phyloP scores from a whole-genome alignment of 163 green algal genomes.

The Volvox carteri region DNA sequence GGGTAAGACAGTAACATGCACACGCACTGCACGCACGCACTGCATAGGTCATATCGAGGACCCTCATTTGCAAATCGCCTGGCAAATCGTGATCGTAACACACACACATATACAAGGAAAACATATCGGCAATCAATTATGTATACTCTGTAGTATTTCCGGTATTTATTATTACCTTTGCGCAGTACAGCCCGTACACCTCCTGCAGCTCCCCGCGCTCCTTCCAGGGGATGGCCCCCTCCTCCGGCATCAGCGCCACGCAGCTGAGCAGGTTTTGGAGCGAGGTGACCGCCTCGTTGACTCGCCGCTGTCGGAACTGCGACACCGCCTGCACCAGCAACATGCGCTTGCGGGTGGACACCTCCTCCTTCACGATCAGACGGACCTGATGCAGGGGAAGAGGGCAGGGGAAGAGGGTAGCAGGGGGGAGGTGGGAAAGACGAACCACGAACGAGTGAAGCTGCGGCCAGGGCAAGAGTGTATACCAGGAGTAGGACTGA shows the following conservation, averaged over 20 bases:
- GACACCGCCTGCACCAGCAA: constrained; percentile 69
- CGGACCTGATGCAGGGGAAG: constrained; percentile 58
- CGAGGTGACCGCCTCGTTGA: constrained; percentile 54
- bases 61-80: too few relatives aligned
- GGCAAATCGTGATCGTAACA: too few relatives aligned
- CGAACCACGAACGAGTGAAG: too few relatives aligned
- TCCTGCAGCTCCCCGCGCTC: constrained; percentile 80
- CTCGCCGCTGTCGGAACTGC: constrained; percentile 65
- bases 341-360: constrained; percentile 68
- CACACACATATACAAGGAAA: background rate
- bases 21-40: too few relatives aligned
- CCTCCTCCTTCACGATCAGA: constrained; percentile 76
- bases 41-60: too few relatives aligned
- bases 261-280: constrained; percentile 66
- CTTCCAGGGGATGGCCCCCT: constrained; percentile 72
- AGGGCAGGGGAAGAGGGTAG: too few relatives aligned
- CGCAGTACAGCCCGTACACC: constrained; percentile 72
- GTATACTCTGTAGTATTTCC: background rate
- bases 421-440: too few relatives aligned
- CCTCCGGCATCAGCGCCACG: constrained; percentile 60
- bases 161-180: constrained; percentile 59
- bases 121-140: too few relatives aligned
- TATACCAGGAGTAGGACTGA: too few relatives aligned
- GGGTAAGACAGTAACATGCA: background rate
- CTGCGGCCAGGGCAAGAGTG: too few relatives aligned